Percentiles rank a stretch among this genome's conserved stretches.
Conservation (phyloP, 1,284 basidiomycete genomes). For the Schizophyllum amplum region DNA sequence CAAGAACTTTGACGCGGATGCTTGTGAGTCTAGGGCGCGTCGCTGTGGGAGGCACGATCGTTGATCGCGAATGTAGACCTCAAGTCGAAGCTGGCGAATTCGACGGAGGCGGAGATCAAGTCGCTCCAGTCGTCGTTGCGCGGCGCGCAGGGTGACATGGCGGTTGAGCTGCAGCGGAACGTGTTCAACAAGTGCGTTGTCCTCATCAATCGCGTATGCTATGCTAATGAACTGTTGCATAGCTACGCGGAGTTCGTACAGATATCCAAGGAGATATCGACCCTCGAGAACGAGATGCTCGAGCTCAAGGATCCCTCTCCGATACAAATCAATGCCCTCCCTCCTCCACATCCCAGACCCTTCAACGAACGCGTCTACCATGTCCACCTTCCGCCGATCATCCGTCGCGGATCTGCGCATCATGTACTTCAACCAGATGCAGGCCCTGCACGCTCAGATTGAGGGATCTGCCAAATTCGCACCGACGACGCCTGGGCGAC, state of each 20-base stretch:
- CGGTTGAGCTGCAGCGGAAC: conserved; percentile 68
- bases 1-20: conserved; percentile 75
- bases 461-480: conserved; percentile 97
- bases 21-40: conserved; percentile 45
- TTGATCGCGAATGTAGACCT: conserved; percentile 39
- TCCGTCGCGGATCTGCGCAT: conserved; percentile 90
- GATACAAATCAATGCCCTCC: conserved; percentile 97
- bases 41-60: conserved; percentile 3
- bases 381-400: conserved; percentile 66
- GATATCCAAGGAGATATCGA: conserved; percentile 95
- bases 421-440: conserved; percentile 92
- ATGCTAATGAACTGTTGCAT: conserved; percentile 4
- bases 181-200: conserved; percentile 81
- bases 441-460: conserved; percentile 83
- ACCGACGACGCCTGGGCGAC: conserved; percentile 83
- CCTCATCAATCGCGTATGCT: conserved; percentile 2
- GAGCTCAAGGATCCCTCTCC: conserved; percentile 91
- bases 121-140: conserved; percentile 66
- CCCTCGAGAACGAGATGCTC: conserved; percentile 95
- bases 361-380: conserved; percentile 37
- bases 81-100: conserved; percentile 70
- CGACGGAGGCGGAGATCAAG: conserved; percentile 71
- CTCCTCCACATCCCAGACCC: conserved; percentile 83
- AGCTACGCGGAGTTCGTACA: conserved; percentile 96
- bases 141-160: conserved; percentile 55